phyloP scores from a whole-genome alignment of 1,139 yeast genomes.

The Debaryomyces sp. region DNA sequence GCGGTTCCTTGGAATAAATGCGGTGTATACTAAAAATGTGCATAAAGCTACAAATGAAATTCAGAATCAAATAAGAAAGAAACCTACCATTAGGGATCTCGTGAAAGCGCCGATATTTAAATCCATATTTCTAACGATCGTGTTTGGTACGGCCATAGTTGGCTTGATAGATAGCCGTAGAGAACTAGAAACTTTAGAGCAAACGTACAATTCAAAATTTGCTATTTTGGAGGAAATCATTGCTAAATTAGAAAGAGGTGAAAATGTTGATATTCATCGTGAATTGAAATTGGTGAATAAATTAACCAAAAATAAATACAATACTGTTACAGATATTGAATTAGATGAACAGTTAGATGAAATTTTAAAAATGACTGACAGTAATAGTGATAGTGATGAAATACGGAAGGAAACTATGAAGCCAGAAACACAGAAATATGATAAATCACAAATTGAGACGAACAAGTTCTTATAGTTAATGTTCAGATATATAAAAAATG shows the following conservation, averaged over 20 bases:
- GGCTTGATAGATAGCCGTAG: slow-evolving; percentile 40
- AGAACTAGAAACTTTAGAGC: slow-evolving; percentile 33
- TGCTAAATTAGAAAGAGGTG: slow-evolving; percentile 30
- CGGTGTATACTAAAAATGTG: neutral
- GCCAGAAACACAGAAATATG: neutral
- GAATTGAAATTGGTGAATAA: slow-evolving; percentile 45
- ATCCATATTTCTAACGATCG: slow-evolving; percentile 38
- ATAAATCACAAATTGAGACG: slow-evolving; percentile 12
- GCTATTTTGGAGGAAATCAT: slow-evolving; percentile 34
- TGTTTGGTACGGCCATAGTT: slow-evolving; percentile 44
- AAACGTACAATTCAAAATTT: slow-evolving; percentile 35
- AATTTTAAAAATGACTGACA: slow-evolving; percentile 36
- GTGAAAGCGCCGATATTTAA: slow-evolving; percentile 39
- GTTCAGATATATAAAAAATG: neutral
- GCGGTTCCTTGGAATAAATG: neutral
- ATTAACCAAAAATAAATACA: slow-evolving; percentile 34
- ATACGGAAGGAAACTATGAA: neutral
- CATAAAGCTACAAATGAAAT: slow-evolving; percentile 2
- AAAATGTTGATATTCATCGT: slow-evolving; percentile 37
- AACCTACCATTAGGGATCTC: slow-evolving; percentile 24
- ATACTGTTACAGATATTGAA: slow-evolving; percentile 38
- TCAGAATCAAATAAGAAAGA: slow-evolving; percentile 6
- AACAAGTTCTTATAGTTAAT: slow-evolving; percentile 20
- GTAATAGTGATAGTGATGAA: slow-evolving; percentile 15
- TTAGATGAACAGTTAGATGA: slow-evolving; percentile 43